Conservation (phyloP, 106 monocot species). For the Hemerocallis citrina region DNA sequence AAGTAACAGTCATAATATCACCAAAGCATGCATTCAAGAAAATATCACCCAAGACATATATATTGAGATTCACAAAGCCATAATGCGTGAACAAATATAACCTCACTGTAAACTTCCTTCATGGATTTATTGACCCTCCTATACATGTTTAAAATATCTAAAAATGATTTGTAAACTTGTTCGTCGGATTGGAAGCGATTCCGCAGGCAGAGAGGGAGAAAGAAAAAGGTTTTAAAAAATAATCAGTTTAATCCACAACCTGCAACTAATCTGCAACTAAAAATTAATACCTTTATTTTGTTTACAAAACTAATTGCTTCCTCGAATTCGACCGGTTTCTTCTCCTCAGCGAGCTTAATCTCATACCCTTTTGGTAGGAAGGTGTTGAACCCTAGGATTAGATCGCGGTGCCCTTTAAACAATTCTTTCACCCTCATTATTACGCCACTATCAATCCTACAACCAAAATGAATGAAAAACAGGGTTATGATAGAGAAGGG, state of each 20-base stretch:
- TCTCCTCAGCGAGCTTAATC: conserved; percentile 55
- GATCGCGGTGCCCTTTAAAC: conserved; percentile 52
- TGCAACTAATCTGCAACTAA: neutral
- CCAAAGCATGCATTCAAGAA: neutral
- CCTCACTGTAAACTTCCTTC: conserved; percentile 91
- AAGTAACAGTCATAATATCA: neutral
- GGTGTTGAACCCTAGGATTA: conserved; percentile 62
- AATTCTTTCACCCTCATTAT: conserved; percentile 59
- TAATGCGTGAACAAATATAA: conserved; percentile 57
- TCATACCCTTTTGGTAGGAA: conserved; percentile 72
- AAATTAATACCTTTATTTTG: conserved; percentile 52
- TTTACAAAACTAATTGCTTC: conserved; percentile 73
- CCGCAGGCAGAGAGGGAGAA: conserved; percentile 33
- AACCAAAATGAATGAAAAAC: neutral
- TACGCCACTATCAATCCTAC: conserved; percentile 58
- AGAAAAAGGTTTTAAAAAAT: neutral
- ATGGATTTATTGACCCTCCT: conserved; percentile 87
- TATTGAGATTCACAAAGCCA: too few relatives aligned
- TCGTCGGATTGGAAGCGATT: conserved; percentile 94
- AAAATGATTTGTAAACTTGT: conserved; percentile 90
- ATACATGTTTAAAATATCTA: conserved; percentile 99
- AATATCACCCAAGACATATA: neutral
- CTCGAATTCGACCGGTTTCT: conserved; percentile 65
- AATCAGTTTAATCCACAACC: neutral
- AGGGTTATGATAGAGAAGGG: neutral